Evolutionary conservation across 257 asterid genomes (phyloP), one percentile per base, ranked within the genome.

Genomic region (Solanum neorickii): DNA sequence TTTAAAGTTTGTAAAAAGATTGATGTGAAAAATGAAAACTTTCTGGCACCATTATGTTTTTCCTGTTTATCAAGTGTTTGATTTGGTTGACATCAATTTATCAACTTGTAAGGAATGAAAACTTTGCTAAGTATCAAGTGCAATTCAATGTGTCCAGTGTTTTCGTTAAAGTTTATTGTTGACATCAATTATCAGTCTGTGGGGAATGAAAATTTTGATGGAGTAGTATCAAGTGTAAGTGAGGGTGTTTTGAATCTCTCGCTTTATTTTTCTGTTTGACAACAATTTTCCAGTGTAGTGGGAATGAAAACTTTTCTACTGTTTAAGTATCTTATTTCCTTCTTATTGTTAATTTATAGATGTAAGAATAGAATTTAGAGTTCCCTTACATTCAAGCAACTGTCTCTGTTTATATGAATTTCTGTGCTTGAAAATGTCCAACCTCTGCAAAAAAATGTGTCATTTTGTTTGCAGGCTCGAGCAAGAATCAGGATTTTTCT

Each of bases 401-500:
- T 37, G 29, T 37, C 10, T 73, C 10, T 73, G 29, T 73, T 73
- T 35, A 20, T 47, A 47, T 80, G 85, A 80, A 80, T 80, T 47
- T 82, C 46, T 29, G 46, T 82, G 27, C 69, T 82, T 82, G 44
- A 80, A 78, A 80, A 49, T 82, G 46, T 18, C 35, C 29, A 31
- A 49, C 77, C 47, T 85, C 59, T 39, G 18, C 20, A 25, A 68
- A 46, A 65, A 85, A 29, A 75, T 20, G 23, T 46, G 76, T 73
- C 31, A 21, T 86, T 52, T 73, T 84, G 35, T 86, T 86, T 87
- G 90, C 89, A 96, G 99, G 97, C 96, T 96, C 89, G 99, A 96
- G 92, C 99, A 96, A 86, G 98, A 96, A 88, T 96, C 99, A 0
- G 99, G 97, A 20, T 95, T 95, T 91, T 96, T 89, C 95, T 95